These are phyloP conservation scores for Yarrowia keelungensis DNA, from an alignment of 805 yeast species.

Conservation along the genomic window DNA sequence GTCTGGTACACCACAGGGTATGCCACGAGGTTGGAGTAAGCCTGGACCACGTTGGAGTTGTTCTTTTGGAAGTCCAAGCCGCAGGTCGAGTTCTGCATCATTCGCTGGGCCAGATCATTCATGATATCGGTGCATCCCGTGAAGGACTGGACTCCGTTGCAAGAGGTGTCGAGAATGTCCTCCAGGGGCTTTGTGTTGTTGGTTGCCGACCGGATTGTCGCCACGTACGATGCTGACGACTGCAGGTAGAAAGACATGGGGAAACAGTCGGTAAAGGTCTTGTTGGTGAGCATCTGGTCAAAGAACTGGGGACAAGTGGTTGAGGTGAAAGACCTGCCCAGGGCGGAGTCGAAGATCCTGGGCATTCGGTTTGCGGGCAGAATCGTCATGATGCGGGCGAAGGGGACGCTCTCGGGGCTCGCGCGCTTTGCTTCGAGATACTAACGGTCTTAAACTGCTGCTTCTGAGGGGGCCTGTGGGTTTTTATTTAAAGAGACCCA, in stretches of 20 bases:
- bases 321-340: slow-evolving; percentile 46
- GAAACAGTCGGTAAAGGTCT: slow-evolving; percentile 45
- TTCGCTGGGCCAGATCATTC: slow-evolving; percentile 42
- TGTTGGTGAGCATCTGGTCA: slow-evolving; percentile 43
- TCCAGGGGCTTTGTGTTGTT: slow-evolving; percentile 42
- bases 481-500: not conserved
- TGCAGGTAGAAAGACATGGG: slow-evolving; percentile 48
- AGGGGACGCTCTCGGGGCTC: not conserved
- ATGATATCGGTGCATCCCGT: slow-evolving; percentile 43
- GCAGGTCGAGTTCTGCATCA: slow-evolving; percentile 42
- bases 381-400: slow-evolving; percentile 10
- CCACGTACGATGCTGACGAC: slow-evolving; percentile 47
- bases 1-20: slow-evolving; percentile 45
- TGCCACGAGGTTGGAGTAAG: slow-evolving; percentile 46
- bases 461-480: not conserved
- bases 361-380: slow-evolving; percentile 40
- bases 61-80: slow-evolving; percentile 43
- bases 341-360: slow-evolving; percentile 48
- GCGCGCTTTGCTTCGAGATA: no score
- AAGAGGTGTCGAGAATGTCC: slow-evolving; percentile 44
- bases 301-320: slow-evolving; percentile 46
- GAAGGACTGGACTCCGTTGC: slow-evolving; percentile 43
- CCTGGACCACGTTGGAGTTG: slow-evolving; percentile 47
- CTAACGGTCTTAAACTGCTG: not conserved
- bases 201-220: slow-evolving; percentile 45